Conservation (phyloP, 2,329 filamentous ascomycete species). For the Periconia digitata region DNA sequence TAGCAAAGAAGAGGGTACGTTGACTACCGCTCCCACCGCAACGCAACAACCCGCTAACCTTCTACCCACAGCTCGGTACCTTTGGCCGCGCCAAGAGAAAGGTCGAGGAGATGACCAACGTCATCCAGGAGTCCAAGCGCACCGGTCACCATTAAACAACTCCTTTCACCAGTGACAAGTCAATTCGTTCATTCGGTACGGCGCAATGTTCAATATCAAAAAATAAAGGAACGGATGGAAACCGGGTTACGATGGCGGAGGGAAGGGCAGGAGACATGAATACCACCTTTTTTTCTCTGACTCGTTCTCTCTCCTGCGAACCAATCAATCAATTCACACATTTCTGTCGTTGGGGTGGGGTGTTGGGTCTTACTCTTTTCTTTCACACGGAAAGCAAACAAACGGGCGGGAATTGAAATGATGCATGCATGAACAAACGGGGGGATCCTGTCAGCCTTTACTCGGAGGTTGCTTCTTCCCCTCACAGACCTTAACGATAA, state of each 20-base stretch:
- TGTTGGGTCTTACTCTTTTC: constrained; percentile 41
- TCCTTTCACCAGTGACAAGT: constrained; percentile 18
- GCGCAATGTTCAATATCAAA: background rate
- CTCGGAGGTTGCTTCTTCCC: too few species aligned
- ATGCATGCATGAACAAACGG: constrained; percentile 19
- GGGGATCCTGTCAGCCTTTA: too few species aligned
- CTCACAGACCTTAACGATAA: too few species aligned
- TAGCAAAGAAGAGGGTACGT: constrained; percentile 97
- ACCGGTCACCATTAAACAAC: constrained; percentile 64
- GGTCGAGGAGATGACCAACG: constrained; percentile 97
- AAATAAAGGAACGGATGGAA: constrained; percentile 22
- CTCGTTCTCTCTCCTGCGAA: constrained; percentile 32
- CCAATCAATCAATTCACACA: too few species aligned
- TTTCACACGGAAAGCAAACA: constrained; percentile 5
- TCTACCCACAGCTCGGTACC: constrained; percentile 75
- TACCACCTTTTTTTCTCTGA: constrained; percentile 28
- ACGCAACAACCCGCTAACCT: constrained; percentile 1
- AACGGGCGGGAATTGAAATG: constrained; percentile 27
- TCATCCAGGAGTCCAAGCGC: constrained; percentile 94
- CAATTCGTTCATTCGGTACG: constrained; percentile 1
- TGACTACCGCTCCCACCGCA: constrained; percentile 5
- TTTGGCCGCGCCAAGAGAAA: constrained; percentile 99
- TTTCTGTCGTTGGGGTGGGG: too few species aligned
- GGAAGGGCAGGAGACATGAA: background rate
- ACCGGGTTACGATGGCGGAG: constrained; percentile 3